Conservation (phyloP, 1,284 basidiomycete genomes). For the Leccinum huronense region DNA sequence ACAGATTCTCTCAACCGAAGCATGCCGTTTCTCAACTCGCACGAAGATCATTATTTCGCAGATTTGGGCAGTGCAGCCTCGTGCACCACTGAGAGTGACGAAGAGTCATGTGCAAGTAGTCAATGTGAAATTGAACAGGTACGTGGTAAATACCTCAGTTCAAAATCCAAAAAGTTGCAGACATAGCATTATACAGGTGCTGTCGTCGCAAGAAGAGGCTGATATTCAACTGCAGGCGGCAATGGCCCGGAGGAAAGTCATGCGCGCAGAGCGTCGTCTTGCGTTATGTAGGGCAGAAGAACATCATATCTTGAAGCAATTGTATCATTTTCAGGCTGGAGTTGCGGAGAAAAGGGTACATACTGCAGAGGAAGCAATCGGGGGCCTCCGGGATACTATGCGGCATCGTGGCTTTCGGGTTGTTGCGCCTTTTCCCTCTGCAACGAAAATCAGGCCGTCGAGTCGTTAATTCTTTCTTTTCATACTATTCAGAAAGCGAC, state of each 20-base stretch:
- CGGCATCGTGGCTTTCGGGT: background rate
- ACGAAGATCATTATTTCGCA: background rate
- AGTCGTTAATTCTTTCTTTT: too few species aligned
- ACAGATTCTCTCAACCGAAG: background rate
- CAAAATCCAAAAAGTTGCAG: background rate
- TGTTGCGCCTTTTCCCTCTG: background rate
- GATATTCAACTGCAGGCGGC: background rate
- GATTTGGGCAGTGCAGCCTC: background rate
- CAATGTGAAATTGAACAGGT: background rate
- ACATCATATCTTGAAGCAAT: background rate
- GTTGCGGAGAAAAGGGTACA: background rate
- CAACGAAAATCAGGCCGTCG: too few species aligned
- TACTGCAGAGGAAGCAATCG: background rate
- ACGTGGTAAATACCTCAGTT: background rate
- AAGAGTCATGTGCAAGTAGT: background rate
- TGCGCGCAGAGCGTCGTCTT: background rate
- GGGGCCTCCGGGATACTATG: background rate
- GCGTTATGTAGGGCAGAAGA: background rate
- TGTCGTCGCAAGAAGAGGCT: background rate
- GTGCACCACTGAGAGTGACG: background rate
- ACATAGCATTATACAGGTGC: background rate
- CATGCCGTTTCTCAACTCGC: too few species aligned
- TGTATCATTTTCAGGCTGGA: background rate
- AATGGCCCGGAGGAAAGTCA: background rate
- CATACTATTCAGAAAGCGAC: too few species aligned